Conservation (phyloP, 208 protist genomes). For the Angomonas deanei region DNA sequence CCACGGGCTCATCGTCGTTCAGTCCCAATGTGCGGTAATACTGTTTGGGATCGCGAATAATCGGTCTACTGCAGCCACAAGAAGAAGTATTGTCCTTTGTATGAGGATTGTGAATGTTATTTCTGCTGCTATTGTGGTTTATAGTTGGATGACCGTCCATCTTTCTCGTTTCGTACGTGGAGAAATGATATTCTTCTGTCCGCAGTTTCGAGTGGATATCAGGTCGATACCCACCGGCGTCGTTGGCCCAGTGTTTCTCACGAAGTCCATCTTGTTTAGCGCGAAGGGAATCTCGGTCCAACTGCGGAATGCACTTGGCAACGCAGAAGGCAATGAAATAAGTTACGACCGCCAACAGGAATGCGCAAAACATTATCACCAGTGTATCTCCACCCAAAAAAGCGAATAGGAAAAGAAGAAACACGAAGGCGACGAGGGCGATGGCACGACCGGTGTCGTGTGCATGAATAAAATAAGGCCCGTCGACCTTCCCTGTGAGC, state of each 20-base stretch:
- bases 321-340: constrained; percentile 73
- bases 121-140: background rate
- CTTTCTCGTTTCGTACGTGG: constrained; percentile 45
- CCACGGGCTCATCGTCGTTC: no score
- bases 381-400: no score
- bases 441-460: constrained; percentile 47
- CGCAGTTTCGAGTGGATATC: constrained; percentile 41
- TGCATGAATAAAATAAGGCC: constrained; percentile 71
- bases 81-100: no score
- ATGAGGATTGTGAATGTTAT: no score
- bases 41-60: constrained; percentile 42
- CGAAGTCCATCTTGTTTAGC: constrained; percentile 33
- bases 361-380: constrained; percentile 40
- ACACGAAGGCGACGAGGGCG: constrained; percentile 16
- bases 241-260: constrained; percentile 18
- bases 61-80: no score
- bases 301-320: constrained; percentile 44
- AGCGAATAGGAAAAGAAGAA: constrained; percentile 41
- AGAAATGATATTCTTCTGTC: constrained; percentile 67
- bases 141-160: background rate
- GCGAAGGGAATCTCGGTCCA: constrained; percentile 46
- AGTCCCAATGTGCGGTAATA: constrained; percentile 75
- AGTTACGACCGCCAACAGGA: constrained; percentile 24
- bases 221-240: constrained; percentile 53
- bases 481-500: constrained; percentile 46